Evolutionary conservation across 2,329 filamentous ascomycete species (phyloP).

Genomic region (Zarea fungicola): DNA sequence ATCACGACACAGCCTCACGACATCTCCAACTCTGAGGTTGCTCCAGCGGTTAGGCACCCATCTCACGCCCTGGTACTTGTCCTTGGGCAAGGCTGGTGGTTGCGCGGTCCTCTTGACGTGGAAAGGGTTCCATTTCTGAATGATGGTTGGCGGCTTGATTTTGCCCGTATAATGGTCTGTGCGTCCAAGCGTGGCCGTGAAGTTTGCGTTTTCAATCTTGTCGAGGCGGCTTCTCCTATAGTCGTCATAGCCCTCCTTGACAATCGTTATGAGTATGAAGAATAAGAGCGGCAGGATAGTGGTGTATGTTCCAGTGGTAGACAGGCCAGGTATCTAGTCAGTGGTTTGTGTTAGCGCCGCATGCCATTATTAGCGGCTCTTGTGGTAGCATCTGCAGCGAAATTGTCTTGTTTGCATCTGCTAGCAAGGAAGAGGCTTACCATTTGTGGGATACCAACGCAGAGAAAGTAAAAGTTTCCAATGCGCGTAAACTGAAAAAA

Average conservation of each 20-base stretch:
- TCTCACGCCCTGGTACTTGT: slow-evolving; percentile 55
- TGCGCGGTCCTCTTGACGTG: slow-evolving; percentile 23
- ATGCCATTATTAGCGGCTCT: not conserved
- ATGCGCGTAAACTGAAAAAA: slow-evolving; percentile 82
- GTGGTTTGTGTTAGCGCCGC: not conserved
- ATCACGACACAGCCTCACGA: slow-evolving; percentile 54
- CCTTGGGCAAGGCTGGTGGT: slow-evolving; percentile 35
- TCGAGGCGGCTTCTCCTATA: slow-evolving; percentile 74
- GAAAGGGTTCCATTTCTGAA: slow-evolving; percentile 30
- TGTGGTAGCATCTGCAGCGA: not conserved
- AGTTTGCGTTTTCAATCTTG: slow-evolving; percentile 67
- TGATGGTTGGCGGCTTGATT: slow-evolving; percentile 18
- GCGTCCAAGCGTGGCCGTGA: slow-evolving; percentile 40
- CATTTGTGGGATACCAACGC: slow-evolving; percentile 78
- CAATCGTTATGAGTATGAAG: slow-evolving; percentile 74
- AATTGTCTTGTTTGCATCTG: slow-evolving; percentile 27
- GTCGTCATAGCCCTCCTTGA: slow-evolving; percentile 85
- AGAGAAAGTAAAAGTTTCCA: slow-evolving; percentile 83
- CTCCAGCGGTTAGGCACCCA: slow-evolving; percentile 47
- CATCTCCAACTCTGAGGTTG: slow-evolving; percentile 45
- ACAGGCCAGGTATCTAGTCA: slow-evolving; percentile 57
- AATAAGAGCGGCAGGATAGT: slow-evolving; percentile 70
- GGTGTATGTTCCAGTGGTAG: slow-evolving; percentile 70
- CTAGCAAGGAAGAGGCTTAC: slow-evolving; percentile 19
- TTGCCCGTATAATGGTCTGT: slow-evolving; percentile 29